Evolutionary conservation across 495 filamentous ascomycete genomes (phyloP).

Genomic region (Xylona heveae): DNA sequence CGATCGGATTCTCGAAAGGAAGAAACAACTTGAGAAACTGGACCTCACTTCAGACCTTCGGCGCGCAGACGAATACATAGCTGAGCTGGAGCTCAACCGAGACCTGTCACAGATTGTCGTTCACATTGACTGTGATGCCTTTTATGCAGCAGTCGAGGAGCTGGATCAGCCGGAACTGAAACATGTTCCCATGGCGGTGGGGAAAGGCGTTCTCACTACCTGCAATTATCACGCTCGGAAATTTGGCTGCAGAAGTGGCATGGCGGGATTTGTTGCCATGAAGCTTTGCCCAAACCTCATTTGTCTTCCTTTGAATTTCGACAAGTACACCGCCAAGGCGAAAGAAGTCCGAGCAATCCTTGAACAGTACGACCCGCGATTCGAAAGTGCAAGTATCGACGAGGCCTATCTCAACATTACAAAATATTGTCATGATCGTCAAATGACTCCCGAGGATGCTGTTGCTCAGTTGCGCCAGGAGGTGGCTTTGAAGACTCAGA

Average conservation of each 20-base stretch:
- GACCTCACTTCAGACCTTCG: slow-evolving; percentile 54
- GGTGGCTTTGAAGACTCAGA: slow-evolving; percentile 52
- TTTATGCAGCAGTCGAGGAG: slow-evolving; percentile 90
- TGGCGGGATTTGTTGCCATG: slow-evolving; percentile 89
- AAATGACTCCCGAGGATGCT: slow-evolving; percentile 44
- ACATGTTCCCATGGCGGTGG: slow-evolving; percentile 81
- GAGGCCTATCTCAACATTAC: slow-evolving; percentile 97
- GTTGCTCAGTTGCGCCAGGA: slow-evolving; percentile 57
- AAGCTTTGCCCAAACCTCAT: slow-evolving; percentile 83
- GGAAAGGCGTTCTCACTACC: slow-evolving; percentile 76
- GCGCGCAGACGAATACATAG: slow-evolving; percentile 61
- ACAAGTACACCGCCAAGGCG: slow-evolving; percentile 83
- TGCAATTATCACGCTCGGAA: slow-evolving; percentile 88
- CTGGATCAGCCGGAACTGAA: slow-evolving; percentile 79
- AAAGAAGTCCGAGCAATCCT: slow-evolving; percentile 69
- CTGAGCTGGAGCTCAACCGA: slow-evolving; percentile 51
- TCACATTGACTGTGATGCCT: slow-evolving; percentile 94
- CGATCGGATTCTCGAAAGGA: slow-evolving; percentile 52
- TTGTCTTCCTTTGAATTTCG: slow-evolving; percentile 64
- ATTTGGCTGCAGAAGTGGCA: slow-evolving; percentile 78
- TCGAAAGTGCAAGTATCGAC: slow-evolving; percentile 83
- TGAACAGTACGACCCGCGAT: slow-evolving; percentile 68
- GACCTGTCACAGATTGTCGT: slow-evolving; percentile 74
- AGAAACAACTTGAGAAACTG: slow-evolving; percentile 51
- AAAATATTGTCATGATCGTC: slow-evolving; percentile 49